A percentile compares a stretch with the other conserved stretches of the same genome.
Evolutionary conservation across 345 rosid genomes (phyloP).

Genomic region (Rubroshorea leprosula): DNA sequence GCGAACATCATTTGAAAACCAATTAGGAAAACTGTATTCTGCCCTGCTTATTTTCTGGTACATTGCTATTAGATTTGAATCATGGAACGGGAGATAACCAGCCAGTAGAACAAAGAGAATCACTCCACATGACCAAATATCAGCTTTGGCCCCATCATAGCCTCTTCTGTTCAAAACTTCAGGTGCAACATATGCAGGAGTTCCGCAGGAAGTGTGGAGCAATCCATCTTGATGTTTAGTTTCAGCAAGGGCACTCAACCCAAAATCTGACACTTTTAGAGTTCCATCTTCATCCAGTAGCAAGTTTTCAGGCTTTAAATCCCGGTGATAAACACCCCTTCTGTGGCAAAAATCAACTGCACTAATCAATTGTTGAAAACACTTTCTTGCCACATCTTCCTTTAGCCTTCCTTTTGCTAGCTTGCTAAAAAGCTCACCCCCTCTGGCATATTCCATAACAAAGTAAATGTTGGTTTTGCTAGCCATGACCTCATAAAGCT

Average conservation of each 20-base stretch:
- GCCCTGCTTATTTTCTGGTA: constrained; percentile 15
- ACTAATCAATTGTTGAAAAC: constrained; percentile 23
- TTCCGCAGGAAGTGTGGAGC: constrained; percentile 28
- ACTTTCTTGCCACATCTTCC: constrained; percentile 24
- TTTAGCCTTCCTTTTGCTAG: constrained; percentile 23
- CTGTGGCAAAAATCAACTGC: constrained; percentile 31
- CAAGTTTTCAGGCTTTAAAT: constrained; percentile 27
- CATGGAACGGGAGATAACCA: constrained; percentile 13
- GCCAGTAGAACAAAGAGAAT: constrained; percentile 11
- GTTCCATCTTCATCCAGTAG: constrained; percentile 25
- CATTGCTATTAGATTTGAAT: constrained; percentile 11
- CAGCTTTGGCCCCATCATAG: constrained; percentile 17
- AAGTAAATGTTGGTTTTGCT: constrained; percentile 28
- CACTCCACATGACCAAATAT: constrained; percentile 17
- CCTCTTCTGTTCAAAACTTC: constrained; percentile 13
- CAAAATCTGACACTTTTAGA: constrained; percentile 26
- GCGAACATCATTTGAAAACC: constrained; percentile 12
- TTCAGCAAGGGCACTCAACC: constrained; percentile 25
- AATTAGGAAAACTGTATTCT: constrained; percentile 7
- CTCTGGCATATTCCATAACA: constrained; percentile 27
- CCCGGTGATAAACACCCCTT: constrained; percentile 29
- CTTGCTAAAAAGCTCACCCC: constrained; percentile 28
- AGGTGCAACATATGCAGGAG: constrained; percentile 20
- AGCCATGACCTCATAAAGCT: constrained; percentile 30
- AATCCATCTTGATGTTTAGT: constrained; percentile 25